These are phyloP conservation scores for Incumbomyces lentus DNA, from an alignment of 2,329 filamentous ascomycete genomes.

Conservation along the genomic window DNA sequence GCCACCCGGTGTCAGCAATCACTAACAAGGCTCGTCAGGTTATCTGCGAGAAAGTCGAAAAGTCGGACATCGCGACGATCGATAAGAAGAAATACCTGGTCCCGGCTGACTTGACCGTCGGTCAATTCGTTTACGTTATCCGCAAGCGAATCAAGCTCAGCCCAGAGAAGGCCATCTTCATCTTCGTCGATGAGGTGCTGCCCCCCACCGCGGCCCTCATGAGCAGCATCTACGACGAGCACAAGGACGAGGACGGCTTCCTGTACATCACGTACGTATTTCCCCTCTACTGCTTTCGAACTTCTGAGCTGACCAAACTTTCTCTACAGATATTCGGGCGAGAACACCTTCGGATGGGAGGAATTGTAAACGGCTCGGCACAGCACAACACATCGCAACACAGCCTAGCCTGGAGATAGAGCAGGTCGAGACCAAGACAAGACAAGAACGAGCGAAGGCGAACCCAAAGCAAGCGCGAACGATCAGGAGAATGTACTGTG, in stretches of 20 bases:
- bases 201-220: slow-evolving; percentile 94
- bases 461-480: too few relatives aligned
- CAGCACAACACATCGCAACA: too few relatives aligned
- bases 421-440: too few relatives aligned
- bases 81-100: slow-evolving; percentile 99
- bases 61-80: slow-evolving; percentile 97
- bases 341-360: slow-evolving; percentile 80
- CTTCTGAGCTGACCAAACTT: slow-evolving; percentile 14
- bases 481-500: too few relatives aligned
- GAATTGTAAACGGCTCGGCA: slow-evolving; percentile 17
- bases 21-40: slow-evolving; percentile 48
- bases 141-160: slow-evolving; percentile 99
- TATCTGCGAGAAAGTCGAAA: slow-evolving; percentile 99
- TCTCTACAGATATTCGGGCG: slow-evolving; percentile 68
- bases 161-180: slow-evolving; percentile 99
- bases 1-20: slow-evolving; percentile 4
- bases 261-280: slow-evolving; percentile 82
- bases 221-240: slow-evolving; percentile 99
- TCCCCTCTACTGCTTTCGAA: neutral
- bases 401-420: too few relatives aligned
- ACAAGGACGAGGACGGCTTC: slow-evolving; percentile 84
- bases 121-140: slow-evolving; percentile 99
- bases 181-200: slow-evolving; percentile 97
- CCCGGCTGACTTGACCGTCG: slow-evolving; percentile 91
- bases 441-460: too few relatives aligned